Evolutionary conservation across 2,329 filamentous ascomycete genomes (phyloP), one percentile per base, ranked within the genome.

Genomic region (Ophiostoma ulmi): DNA sequence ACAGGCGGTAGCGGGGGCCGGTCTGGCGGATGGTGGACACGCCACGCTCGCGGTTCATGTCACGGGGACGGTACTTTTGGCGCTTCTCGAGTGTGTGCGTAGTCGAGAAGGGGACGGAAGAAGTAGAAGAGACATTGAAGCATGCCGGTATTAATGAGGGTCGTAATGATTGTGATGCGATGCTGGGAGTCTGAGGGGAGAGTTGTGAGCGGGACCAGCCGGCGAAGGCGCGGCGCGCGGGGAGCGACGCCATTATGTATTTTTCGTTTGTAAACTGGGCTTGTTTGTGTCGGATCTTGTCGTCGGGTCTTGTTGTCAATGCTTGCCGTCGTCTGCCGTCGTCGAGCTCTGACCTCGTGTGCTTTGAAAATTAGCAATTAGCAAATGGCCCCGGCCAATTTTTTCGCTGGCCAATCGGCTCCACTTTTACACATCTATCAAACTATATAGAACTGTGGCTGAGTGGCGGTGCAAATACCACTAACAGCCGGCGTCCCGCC

Each of bases 11-110:
- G 69, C 89, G 87, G 5, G 89, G 88, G 0, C 94, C 94, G 1
- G 91, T 93, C 68, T 90, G 86, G 75, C 91, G 89, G 71, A 97
- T 85, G 35, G 89, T 90, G 70, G 93, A 97, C 69, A 97, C 87
- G 64, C 93, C 94, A 73, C 95, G 91, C 73, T 87, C 82, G 74
- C 86, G 89, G 83, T 92, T 97, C 81, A 87, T 88, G 82, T 97
- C 94, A 77, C 88, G 87, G 73, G 82, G 84, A 77, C 81, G 82
- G 79, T 83, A 81, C 52, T 69, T 76, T 71, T 36, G 75, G n/a
- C 82, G 81, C 76, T 82, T 81, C 75, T 80, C 74, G 75, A 83
- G 75, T 81, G 82, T 73, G 79, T 81, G 80, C 69, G 86, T 85
- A 71, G 87, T 89, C 68, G 88, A 87, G 79, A 88, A 85, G 74